Evolutionary conservation across 257 asterid genomes (phyloP).

Genomic region (Solanum paucissectum): DNA sequence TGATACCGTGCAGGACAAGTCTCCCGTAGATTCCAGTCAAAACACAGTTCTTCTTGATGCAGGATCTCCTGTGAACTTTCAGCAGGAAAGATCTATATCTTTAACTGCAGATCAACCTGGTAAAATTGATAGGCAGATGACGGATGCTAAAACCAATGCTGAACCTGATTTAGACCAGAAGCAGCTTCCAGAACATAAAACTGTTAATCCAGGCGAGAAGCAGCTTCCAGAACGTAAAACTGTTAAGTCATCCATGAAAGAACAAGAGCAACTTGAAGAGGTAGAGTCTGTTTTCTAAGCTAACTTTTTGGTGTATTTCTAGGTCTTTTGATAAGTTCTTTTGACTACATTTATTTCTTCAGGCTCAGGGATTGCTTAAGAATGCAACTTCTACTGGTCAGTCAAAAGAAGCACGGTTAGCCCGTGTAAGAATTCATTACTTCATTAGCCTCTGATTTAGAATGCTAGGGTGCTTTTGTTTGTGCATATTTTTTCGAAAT

Average conservation of each 20-base stretch:
- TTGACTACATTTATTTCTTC: constrained; percentile 22
- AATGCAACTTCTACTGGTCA: constrained; percentile 81
- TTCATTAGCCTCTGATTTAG: background rate
- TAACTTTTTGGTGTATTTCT: constrained; percentile 1
- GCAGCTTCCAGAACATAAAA: constrained; percentile 35
- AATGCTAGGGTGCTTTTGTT: background rate
- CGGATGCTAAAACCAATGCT: constrained; percentile 26
- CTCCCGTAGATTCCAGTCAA: constrained; percentile 37
- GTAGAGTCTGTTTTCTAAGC: constrained; percentile 25
- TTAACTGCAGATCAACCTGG: constrained; percentile 28
- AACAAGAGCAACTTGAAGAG: constrained; percentile 91
- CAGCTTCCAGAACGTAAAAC: constrained; percentile 39
- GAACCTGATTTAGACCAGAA: constrained; percentile 37
- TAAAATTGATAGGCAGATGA: constrained; percentile 22
- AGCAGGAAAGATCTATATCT: constrained; percentile 31
- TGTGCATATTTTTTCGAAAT: background rate
- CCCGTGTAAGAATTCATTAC: constrained; percentile 54
- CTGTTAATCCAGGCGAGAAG: constrained; percentile 18
- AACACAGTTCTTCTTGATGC: constrained; percentile 23
- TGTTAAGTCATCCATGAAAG: constrained; percentile 40
- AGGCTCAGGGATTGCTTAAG: constrained; percentile 97
- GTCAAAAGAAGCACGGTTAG: constrained; percentile 97
- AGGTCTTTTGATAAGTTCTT: constrained; percentile 1
- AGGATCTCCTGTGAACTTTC: constrained; percentile 20
- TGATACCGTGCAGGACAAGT: constrained; percentile 23